These are phyloP conservation scores for Glaciozyma antarctica DNA, from an alignment of 768 basidiomycete genomes.

Conservation along the genomic window DNA sequence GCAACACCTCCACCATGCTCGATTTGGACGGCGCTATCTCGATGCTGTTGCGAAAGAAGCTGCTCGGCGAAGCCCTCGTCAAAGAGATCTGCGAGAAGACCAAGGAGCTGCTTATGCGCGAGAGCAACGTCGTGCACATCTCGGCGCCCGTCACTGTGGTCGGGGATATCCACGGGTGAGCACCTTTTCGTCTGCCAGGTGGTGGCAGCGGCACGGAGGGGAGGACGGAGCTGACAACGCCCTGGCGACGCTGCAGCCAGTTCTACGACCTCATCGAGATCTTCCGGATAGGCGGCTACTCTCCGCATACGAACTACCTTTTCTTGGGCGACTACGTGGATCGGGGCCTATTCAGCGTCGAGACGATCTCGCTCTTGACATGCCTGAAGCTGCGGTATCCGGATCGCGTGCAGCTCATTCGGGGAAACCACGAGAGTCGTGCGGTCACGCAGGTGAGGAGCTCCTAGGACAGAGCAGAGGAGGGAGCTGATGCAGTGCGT, in stretches of 20 bases:
- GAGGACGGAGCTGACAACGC: neutral
- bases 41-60: slow-evolving; percentile 46
- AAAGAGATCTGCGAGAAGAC: slow-evolving; percentile 99
- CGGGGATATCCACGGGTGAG: slow-evolving; percentile 97
- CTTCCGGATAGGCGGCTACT: slow-evolving; percentile 95
- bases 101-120: slow-evolving; percentile 97
- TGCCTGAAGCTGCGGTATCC: slow-evolving; percentile 96
- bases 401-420: slow-evolving; percentile 87
- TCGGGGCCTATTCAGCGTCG: slow-evolving; percentile 92
- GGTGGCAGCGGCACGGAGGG: neutral
- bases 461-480: neutral
- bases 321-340: slow-evolving; percentile 99
- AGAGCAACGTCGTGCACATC: slow-evolving; percentile 96
- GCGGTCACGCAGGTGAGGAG: slow-evolving; percentile 88
- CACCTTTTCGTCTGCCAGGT: neutral
- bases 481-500: slow-evolving; percentile 33
- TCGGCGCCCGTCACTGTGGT: slow-evolving; percentile 95
- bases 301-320: slow-evolving; percentile 93
- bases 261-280: slow-evolving; percentile 99
- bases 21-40: slow-evolving; percentile 32
- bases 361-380: slow-evolving; percentile 92
- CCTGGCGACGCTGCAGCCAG: slow-evolving; percentile 53
- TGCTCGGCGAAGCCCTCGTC: slow-evolving; percentile 84
- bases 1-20: slow-evolving; percentile 2
- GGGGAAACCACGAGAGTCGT: slow-evolving; percentile 95